Evolutionary conservation across 495 filamentous ascomycete species (phyloP).

Genomic region (Jackrogersella multiformis): DNA sequence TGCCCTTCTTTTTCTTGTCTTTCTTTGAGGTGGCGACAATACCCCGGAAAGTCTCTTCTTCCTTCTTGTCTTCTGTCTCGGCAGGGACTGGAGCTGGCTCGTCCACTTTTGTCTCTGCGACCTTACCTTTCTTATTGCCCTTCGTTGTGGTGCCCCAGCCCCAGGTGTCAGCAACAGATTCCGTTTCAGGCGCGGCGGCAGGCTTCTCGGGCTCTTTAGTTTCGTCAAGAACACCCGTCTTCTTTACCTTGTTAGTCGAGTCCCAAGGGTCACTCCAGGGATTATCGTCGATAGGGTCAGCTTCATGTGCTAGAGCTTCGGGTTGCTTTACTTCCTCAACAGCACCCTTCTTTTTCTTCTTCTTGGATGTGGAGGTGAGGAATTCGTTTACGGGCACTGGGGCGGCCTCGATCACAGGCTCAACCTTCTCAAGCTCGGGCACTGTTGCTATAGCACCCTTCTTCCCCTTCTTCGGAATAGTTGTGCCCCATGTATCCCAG

Average conservation of each 20-base stretch:
- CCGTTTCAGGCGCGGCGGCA: background rate
- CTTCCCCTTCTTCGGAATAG: conserved; percentile 42
- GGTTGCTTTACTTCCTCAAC: conserved; percentile 38
- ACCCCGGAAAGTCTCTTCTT: conserved; percentile 30
- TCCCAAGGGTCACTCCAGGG: conserved; percentile 42
- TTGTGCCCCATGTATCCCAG: conserved; percentile 43
- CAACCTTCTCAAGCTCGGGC: conserved; percentile 49
- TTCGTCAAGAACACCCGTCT: conserved; percentile 41
- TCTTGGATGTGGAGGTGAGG: conserved; percentile 45
- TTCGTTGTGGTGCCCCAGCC: conserved; percentile 25
- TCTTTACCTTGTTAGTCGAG: conserved; percentile 45
- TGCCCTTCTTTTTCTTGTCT: conserved; percentile 42
- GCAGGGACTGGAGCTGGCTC: background rate
- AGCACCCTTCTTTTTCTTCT: conserved; percentile 37
- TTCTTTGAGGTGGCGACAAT: conserved; percentile 18
- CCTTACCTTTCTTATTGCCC: conserved; percentile 34
- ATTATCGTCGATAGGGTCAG: conserved; percentile 34
- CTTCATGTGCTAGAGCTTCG: conserved; percentile 31
- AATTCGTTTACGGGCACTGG: conserved; percentile 51
- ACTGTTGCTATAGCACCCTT: conserved; percentile 38
- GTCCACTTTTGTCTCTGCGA: conserved; percentile 13
- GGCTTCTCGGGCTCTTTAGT: conserved; percentile 24
- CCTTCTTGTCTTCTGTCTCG: conserved; percentile 43
- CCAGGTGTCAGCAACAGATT: conserved; percentile 27
- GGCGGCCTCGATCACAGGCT: conserved; percentile 41